A percentile compares a stretch with the other conserved stretches of the same genome.
Conservation (phyloP, 768 basidiomycete species). For the Dioszegia hungarica region DNA sequence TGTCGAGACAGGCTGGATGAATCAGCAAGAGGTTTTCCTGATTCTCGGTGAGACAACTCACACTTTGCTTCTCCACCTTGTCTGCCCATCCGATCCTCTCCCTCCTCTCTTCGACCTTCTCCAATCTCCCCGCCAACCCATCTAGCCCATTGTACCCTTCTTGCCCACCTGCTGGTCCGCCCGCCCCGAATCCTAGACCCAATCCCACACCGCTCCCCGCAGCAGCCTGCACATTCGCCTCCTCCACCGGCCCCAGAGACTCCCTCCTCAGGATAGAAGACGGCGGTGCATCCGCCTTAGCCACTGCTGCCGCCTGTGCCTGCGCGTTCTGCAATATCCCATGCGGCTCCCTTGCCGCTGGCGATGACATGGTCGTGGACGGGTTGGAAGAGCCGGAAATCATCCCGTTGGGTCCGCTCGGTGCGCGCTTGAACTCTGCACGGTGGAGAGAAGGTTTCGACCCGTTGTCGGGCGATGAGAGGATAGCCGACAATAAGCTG, state of each 20-base stretch:
- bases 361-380: conserved; percentile 25
- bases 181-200: neutral
- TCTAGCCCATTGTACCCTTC: neutral
- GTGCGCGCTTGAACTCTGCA: neutral
- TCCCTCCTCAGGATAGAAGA: conserved; percentile 24
- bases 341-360: conserved; percentile 3
- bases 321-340: conserved; percentile 3
- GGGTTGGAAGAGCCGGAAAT: conserved; percentile 19
- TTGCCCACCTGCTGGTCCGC: neutral
- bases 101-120: conserved; percentile 26
- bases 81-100: conserved; percentile 28
- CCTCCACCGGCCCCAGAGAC: conserved; percentile 14
- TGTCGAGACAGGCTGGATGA: conserved; percentile 16
- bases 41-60: no score
- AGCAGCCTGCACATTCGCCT: conserved; percentile 2
- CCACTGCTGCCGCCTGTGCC: neutral
- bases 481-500: conserved; percentile 2
- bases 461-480: neutral
- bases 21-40: no score
- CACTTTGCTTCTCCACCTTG: conserved; percentile 8
- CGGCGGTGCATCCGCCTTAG: conserved; percentile 5
- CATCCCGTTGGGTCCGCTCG: neutral
- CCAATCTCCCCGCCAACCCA: conserved; percentile 8
- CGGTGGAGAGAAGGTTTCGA: neutral
- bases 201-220: conserved; percentile 3